Evolutionary conservation across 2,329 filamentous ascomycete genomes (phyloP).

Genomic region (Verticillium dahliae): DNA sequence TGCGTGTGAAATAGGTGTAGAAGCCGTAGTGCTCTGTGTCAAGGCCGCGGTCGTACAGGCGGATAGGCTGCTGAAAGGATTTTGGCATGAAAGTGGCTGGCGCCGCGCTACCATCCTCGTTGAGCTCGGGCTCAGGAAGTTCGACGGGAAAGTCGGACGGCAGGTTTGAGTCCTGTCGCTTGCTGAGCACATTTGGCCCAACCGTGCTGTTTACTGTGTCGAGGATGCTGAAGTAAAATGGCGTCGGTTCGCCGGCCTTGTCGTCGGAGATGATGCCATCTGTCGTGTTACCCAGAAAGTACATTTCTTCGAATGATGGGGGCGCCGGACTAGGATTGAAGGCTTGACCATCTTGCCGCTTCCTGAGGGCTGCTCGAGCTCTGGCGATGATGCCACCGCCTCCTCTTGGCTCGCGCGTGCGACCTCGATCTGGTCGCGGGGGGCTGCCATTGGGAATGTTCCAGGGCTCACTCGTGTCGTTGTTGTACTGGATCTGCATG

Average conservation of each 20-base stretch:
- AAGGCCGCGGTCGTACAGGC: constrained; percentile 77
- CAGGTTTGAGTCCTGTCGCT: constrained; percentile 18
- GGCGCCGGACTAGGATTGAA: constrained; percentile 49
- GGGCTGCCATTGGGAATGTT: constrained; percentile 33
- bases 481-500: constrained; percentile 70
- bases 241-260: constrained; percentile 80
- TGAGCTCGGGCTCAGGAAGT: constrained; percentile 58
- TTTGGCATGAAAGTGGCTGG: constrained; percentile 66
- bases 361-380: constrained; percentile 8
- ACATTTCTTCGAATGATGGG: constrained; percentile 62
- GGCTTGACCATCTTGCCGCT: constrained; percentile 16
- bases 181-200: constrained; percentile 17
- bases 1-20: constrained; percentile 85
- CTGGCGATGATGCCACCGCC: constrained; percentile 5
- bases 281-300: constrained; percentile 79
- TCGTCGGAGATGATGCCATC: constrained; percentile 59
- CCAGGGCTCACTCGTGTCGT: constrained; percentile 46
- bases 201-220: constrained; percentile 31
- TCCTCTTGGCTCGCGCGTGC: constrained; percentile 13
- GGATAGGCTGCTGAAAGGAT: constrained; percentile 68
- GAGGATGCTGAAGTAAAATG: constrained; percentile 78
- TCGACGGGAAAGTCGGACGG: constrained; percentile 1
- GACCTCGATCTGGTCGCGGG: constrained; percentile 17
- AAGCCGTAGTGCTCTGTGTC: constrained; percentile 86
- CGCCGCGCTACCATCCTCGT: constrained; percentile 65